Evolutionary conservation across 2,329 filamentous ascomycete genomes (phyloP).

Genomic region (Penicillium digitatum): DNA sequence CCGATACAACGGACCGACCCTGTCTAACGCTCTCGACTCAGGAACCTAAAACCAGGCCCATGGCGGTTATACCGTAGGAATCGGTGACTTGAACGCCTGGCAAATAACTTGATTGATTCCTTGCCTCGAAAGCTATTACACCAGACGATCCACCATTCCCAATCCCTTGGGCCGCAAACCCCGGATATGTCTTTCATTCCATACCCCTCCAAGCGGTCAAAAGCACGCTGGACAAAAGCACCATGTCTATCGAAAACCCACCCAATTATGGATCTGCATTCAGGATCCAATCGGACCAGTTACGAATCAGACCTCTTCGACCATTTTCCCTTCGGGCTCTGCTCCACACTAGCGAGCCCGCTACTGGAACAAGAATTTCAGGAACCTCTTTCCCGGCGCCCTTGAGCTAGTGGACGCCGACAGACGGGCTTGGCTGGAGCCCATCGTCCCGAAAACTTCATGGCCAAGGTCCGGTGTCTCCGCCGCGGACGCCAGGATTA

Average conservation of each 20-base stretch:
- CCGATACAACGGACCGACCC: slow-evolving; percentile 41
- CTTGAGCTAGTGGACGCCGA: slow-evolving; percentile 29
- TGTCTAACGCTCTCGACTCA: slow-evolving; percentile 30
- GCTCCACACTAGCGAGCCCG: slow-evolving; percentile 15
- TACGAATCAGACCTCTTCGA: slow-evolving; percentile 12
- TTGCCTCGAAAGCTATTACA: slow-evolving; percentile 7
- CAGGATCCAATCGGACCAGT: slow-evolving; percentile 20
- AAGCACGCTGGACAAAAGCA: slow-evolving; percentile 4
- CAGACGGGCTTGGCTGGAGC: slow-evolving; percentile 19
- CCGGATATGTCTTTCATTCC: slow-evolving; percentile 12
- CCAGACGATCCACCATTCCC: slow-evolving; percentile 16
- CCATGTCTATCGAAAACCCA: slow-evolving; percentile 5
- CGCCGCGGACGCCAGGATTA: slow-evolving; percentile 16
- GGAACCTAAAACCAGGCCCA: slow-evolving; percentile 8
- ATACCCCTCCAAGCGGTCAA: slow-evolving; percentile 9
- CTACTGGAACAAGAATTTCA: slow-evolving; percentile 30
- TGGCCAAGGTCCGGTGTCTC: slow-evolving; percentile 5
- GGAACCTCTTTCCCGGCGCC: slow-evolving; percentile 33
- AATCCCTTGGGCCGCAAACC: slow-evolving; percentile 17
- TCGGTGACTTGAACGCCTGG: slow-evolving; percentile 25
- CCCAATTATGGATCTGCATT: slow-evolving; percentile 22
- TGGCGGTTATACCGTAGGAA: slow-evolving; percentile 11
- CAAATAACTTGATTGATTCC: slow-evolving; percentile 1
- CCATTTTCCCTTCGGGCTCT: slow-evolving; percentile 2
- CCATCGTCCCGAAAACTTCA: slow-evolving; percentile 24